phyloP scores from a whole-genome alignment of 1,284 basidiomycete species.

The Sanghuangporus baumii region DNA sequence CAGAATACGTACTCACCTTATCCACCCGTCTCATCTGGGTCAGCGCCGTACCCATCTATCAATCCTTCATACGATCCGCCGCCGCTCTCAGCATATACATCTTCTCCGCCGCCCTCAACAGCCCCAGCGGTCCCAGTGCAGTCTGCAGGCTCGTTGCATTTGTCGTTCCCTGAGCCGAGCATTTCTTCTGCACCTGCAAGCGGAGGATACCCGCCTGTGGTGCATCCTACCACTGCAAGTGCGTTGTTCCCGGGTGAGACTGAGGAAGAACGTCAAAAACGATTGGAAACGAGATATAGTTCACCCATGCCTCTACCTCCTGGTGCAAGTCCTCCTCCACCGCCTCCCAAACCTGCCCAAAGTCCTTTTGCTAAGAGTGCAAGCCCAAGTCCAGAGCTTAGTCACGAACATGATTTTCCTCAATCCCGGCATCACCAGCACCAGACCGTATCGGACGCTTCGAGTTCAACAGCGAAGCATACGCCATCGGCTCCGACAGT shows the following conservation, averaged over 20 bases:
- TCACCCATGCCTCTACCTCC: conserved; percentile 12
- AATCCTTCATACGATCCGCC: not conserved
- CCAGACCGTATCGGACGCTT: not conserved
- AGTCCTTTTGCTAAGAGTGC: not conserved
- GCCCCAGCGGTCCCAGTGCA: not conserved
- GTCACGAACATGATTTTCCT: not conserved
- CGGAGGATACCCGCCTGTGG: not conserved
- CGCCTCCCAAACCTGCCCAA: not conserved
- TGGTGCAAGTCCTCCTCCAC: not conserved
- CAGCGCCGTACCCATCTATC: not conserved
- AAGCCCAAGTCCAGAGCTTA: not conserved
- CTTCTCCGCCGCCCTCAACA: not conserved
- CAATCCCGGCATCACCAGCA: not conserved
- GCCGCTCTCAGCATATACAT: not conserved
- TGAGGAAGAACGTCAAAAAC: not conserved
- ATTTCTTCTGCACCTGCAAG: not conserved
- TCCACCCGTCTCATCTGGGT: not conserved
- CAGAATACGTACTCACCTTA: not conserved
- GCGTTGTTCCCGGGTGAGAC: not conserved
- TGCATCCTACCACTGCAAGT: not conserved
- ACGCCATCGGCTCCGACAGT: not conserved
- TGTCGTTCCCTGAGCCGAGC: conserved; percentile 7
- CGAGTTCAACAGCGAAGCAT: not conserved
- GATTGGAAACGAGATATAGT: conserved; percentile 8
- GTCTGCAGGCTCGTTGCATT: not conserved